Base-by-base conservation (phyloP, 331 rosid genomes). In the Acacia pycnantha region DNA sequence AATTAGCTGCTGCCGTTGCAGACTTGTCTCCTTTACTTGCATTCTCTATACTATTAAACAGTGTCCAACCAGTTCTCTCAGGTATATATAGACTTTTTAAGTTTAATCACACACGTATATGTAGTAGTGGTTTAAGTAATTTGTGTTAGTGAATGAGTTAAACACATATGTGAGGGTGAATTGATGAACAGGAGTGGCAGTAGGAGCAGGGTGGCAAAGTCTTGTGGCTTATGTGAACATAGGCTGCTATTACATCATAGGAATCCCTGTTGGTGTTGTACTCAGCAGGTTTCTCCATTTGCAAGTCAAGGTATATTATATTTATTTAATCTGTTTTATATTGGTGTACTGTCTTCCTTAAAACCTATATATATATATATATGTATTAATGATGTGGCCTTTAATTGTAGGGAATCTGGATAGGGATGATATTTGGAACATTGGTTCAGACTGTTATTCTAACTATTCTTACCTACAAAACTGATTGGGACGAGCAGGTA, bases 201-300 rank as follows among this genome's bases (percentile, higher is more conserved):
- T 89, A 67, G 93, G 91, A 71, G 93, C 90, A 44, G 95, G 95
- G 1, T 81, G 90, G 94, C 92, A 91, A 86, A 82, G 85, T 80
- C 73, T 59, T 22, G 94, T 91, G 6, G 94, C 94, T 68, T 91
- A 89, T 79, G 89, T 87, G 0, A 91, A 87, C 85, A 10, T 91
- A 24, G 89, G 77, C 0, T 91, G 92, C 76, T 90, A 90, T 76
- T 88, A 88, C 86, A 10, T 88, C 65, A 26, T 90, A 9, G 94
- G 94, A 74, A 76, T 90, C 41, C 92, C 92, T 0, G 82, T 87
- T n/a, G 91, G 94, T 26, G 33, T 84, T 56, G 71, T 88, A 6
- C 92, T 89, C 64, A 89, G 89, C 13, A 19, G 41, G 41, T 37
- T 85, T 65, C 33, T 82, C 11, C 27, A 87, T 56, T 31, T 82